A percentile compares a stretch with the other conserved stretches of the same genome.
These are phyloP conservation scores for Orbilia brochopaga DNA, from an alignment of 2,329 filamentous ascomycete species.

Conservation along the genomic window DNA sequence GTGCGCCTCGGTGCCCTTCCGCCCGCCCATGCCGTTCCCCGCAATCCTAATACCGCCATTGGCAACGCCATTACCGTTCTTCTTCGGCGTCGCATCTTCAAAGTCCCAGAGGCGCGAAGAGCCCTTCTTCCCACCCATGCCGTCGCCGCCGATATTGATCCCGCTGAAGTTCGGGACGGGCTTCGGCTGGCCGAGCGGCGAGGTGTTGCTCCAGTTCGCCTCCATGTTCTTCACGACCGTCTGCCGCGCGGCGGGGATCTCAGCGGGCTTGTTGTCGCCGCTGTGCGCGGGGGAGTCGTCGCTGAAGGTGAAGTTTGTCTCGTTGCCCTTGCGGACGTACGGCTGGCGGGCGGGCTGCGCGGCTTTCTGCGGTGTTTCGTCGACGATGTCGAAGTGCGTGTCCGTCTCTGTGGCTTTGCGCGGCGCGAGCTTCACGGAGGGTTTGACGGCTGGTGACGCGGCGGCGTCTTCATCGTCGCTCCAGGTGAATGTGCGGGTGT, in stretches of 20 bases:
- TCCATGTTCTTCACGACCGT: slow-evolving; percentile 78
- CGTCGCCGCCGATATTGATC: slow-evolving; percentile 53
- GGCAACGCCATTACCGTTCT: slow-evolving; percentile 62
- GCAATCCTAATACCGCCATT: slow-evolving; percentile 62
- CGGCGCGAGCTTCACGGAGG: slow-evolving; percentile 64
- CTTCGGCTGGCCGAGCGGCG: slow-evolving; percentile 47
- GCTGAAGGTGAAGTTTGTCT: slow-evolving; percentile 75
- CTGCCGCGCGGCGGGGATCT: slow-evolving; percentile 66
- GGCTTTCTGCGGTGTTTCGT: slow-evolving; percentile 67
- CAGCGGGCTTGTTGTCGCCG: slow-evolving; percentile 59
- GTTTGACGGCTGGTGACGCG: no score
- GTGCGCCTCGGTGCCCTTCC: slow-evolving; percentile 63
- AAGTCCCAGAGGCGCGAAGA: slow-evolving; percentile 62
- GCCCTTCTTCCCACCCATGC: slow-evolving; percentile 53
- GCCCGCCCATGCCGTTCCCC: slow-evolving; percentile 72
- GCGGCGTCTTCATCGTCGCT: slow-evolving; percentile 72
- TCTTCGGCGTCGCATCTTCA: slow-evolving; percentile 65
- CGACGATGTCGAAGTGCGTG: slow-evolving; percentile 81
- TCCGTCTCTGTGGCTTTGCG: slow-evolving; percentile 81
- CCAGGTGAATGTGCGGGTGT: slow-evolving; percentile 77
- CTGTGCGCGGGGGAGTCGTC: slow-evolving; percentile 68
- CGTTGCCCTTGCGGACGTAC: slow-evolving; percentile 67
- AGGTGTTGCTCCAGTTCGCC: slow-evolving; percentile 62
- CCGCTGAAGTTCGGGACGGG: slow-evolving; percentile 51
- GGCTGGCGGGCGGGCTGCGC: slow-evolving; percentile 44